Percentiles rank a stretch among this genome's conserved stretches.
Conservation (phyloP, 2,329 filamentous ascomycete species). For the Penicillium digitatum region DNA sequence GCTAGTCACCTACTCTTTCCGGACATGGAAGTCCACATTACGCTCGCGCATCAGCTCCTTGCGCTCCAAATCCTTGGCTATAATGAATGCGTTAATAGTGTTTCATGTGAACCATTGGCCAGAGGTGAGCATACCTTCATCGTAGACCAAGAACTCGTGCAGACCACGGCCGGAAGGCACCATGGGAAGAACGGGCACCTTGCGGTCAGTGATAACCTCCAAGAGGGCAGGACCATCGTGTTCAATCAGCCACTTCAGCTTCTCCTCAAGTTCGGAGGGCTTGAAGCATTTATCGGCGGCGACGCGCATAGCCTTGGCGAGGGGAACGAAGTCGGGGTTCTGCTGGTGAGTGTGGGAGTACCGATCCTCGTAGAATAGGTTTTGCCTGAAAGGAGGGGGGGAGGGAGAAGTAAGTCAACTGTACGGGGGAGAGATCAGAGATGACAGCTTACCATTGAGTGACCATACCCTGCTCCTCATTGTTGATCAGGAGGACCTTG, state of each 20-base stretch:
- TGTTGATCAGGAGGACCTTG: conserved; percentile 93
- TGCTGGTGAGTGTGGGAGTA: conserved; percentile 88
- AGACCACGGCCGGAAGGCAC: conserved; percentile 81
- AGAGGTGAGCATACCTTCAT: conserved; percentile 57
- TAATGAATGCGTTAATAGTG: conserved; percentile 14
- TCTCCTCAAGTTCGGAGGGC: conserved; percentile 71
- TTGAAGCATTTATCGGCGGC: conserved; percentile 68
- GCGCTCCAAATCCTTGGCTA: conserved; percentile 65
- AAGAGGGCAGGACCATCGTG: conserved; percentile 87
- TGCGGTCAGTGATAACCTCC: conserved; percentile 83
- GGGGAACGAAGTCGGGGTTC: conserved; percentile 94
- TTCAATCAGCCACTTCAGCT: conserved; percentile 82
- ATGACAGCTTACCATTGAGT: conserved; percentile 64
- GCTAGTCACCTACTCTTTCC: conserved; percentile 18
- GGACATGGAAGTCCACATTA: conserved; percentile 36
- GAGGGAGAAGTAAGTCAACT: neutral
- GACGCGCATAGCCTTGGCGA: conserved; percentile 86
- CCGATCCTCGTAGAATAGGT: conserved; percentile 92
- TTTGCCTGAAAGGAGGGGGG: conserved; percentile 62
- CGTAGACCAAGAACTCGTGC: conserved; percentile 90
- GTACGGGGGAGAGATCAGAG: neutral
- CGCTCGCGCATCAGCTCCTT: conserved; percentile 64
- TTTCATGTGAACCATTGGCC: neutral
- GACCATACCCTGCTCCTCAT: conserved; percentile 97
- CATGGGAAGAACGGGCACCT: conserved; percentile 87